phyloP scores from a whole-genome alignment of 2,329 filamentous ascomycete species.

The Tolypocladium album region DNA sequence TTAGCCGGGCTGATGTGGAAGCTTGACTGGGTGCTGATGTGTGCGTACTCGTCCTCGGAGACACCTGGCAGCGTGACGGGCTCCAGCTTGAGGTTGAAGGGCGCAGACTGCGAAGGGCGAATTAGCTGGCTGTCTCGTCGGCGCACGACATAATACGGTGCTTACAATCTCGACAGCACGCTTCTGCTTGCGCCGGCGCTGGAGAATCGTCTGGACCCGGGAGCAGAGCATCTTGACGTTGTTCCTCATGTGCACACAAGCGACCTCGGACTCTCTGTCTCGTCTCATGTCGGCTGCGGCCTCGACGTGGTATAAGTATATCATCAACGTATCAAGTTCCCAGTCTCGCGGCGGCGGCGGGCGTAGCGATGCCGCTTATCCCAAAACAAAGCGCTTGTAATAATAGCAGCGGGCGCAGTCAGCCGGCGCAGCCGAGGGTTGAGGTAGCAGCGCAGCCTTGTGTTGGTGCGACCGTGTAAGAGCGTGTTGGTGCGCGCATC shows the following conservation, averaged over 20 bases:
- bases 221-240: slow-evolving; percentile 32
- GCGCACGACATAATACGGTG: background rate
- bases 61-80: slow-evolving; percentile 42
- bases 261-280: background rate
- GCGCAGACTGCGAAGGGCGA: slow-evolving; percentile 36
- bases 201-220: slow-evolving; percentile 32
- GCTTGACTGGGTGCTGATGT: background rate
- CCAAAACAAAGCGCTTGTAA: background rate
- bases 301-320: background rate
- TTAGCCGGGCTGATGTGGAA: background rate
- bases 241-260: slow-evolving; percentile 23
- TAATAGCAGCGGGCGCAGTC: background rate
- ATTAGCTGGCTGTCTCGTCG: slow-evolving; percentile 10
- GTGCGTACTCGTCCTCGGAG: slow-evolving; percentile 43
- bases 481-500: background rate
- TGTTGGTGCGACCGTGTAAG: background rate
- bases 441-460: background rate
- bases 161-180: slow-evolving; percentile 36
- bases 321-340: background rate
- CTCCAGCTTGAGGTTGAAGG: slow-evolving; percentile 48
- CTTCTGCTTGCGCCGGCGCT: slow-evolving; percentile 30
- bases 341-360: background rate
- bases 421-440: background rate
- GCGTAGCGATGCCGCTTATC: background rate
- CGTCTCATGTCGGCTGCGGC: background rate